Evolutionary conservation across 208 protist genomes (phyloP), one percentile per base, ranked within the genome.

Genomic region (Porcisia deanei): DNA sequence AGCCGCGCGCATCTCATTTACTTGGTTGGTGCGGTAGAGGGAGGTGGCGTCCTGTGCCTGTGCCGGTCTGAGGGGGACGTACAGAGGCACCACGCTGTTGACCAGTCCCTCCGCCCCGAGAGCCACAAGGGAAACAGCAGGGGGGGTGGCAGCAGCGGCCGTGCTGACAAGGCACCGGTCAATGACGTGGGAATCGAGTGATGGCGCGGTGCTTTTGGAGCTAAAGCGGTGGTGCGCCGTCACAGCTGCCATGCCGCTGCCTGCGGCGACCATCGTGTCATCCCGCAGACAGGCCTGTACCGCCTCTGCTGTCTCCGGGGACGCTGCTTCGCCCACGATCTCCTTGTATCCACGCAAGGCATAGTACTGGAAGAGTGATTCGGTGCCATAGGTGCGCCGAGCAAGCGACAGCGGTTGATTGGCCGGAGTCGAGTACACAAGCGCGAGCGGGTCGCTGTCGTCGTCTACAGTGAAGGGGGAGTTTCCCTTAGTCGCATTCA

Each of bases 321-420:
- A 58, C 55, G 47, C 71, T 43, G 64, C 8, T 37, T 71, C 53
- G 59, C 34, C 60, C 49, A 87, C 14, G 18, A 90, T 41, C 63
- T 90, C 88, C 63, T 74, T 76, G 74, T 92, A 73, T 1, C 88
- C 88, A n/a, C 88, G 80, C 66, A 84, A 47, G 37, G 81, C 72
- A 52, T 92, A 92, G 76, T 89, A 92, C 53, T 82, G 70, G 43
- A 92, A 90, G 39, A 90, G 79, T 47, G 85, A 73, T 55, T 79
- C 77, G 9, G 63, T 65, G 16, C 75, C 53, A 37, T 74, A 20
- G 37, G 54, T 54, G 43, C 83, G 75, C 34, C 79, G 66, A 18
- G 57, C 57, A 22, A 87, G 77, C 41, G 71, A 79, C 10, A 73
- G 45, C 6, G 78, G 75, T 53, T 65, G 43, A 52, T 77, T 58